A percentile compares a stretch with the other conserved stretches of the same genome.
Conservation (phyloP, 345 rosid species). For the Kandelia obovata region DNA sequence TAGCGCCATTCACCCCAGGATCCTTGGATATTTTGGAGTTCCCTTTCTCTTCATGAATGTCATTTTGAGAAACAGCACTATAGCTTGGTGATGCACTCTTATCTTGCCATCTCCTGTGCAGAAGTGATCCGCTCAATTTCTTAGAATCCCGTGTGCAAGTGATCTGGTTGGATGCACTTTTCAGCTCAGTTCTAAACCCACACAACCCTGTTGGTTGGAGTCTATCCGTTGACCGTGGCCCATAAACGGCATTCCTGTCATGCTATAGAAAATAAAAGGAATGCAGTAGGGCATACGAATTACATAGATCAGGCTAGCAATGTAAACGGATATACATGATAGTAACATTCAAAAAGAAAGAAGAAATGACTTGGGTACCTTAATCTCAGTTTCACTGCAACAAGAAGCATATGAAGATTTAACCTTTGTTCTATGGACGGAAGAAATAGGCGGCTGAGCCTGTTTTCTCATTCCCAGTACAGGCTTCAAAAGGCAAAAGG, state of each 20-base stretch:
- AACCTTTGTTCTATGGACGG: slow-evolving; percentile 39
- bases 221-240: slow-evolving; percentile 15
- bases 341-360: not conserved
- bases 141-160: slow-evolving; percentile 9
- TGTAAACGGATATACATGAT: not conserved
- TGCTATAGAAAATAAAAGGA: slow-evolving; percentile 24
- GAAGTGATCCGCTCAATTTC: slow-evolving; percentile 30
- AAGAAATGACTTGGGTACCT: slow-evolving; percentile 34
- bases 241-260: slow-evolving; percentile 13
- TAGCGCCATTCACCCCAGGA: slow-evolving; percentile 12
- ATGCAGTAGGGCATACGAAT: not conserved
- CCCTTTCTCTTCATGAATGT: slow-evolving; percentile 13
- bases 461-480: slow-evolving; percentile 53
- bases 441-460: slow-evolving; percentile 31
- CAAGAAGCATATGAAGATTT: slow-evolving; percentile 34
- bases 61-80: slow-evolving; percentile 7
- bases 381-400: slow-evolving; percentile 29
- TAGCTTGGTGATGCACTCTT: slow-evolving; percentile 16
- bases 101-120: slow-evolving; percentile 27
- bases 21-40: slow-evolving; percentile 24
- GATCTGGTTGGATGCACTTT: slow-evolving; percentile 14
- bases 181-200: slow-evolving; percentile 31
- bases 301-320: not conserved
- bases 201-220: slow-evolving; percentile 11
- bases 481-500: slow-evolving; percentile 57